Base-by-base conservation (phyloP, 257 asterid species). In the Dorcoceras hygrometricum region DNA sequence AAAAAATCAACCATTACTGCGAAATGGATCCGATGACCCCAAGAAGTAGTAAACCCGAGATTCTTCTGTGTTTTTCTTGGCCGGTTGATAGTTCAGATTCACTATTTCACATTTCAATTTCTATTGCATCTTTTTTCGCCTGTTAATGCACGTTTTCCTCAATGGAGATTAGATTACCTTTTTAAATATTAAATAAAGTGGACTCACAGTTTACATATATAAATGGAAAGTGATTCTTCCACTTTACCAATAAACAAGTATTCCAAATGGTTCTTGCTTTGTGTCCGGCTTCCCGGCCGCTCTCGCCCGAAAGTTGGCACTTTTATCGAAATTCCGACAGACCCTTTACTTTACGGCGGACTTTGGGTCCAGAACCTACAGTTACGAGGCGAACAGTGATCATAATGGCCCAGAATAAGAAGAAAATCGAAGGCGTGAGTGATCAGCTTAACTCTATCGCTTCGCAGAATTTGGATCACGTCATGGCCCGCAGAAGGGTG, bases 401-500 rank as follows among this genome's bases (percentile, higher is more conserved):
- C 74, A 48, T 74, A 27, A 76, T 78, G 86, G 90, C 90, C n/a
- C 81, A 81, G 78, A 80, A 86, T 50, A 84, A 70, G 75, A 64
- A 84, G 14, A 83, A 60, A 69, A 88, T 93, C 71, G 90, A 83
- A 23, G 96, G 96, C 10, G 76, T 85, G 23, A 86, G 97, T 63
- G 95, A 85, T 39, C 96, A 89, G 59, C 69, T 90, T 57, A 93
- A 90, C 80, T 72, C 87, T 51, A 90, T 93, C 71, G 95, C 97
- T 23, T 88, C 95, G 19, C 97, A 93, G 83, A 88, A 90, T 66
- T 29, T 93, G 87, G 97, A 90, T 70, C 90, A 80, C 26, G 99
- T 95, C 61, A 80, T 95, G 23, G 95, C 99, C 31, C 82, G 99
- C 18, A 84, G 99, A 81, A 81, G 96, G 81, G 96, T 94, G 16